Evolutionary conservation across 1,284 basidiomycete genomes (phyloP), one percentile per base, ranked within the genome.

Genomic region (Cutaneotrichosporon cutaneum): DNA sequence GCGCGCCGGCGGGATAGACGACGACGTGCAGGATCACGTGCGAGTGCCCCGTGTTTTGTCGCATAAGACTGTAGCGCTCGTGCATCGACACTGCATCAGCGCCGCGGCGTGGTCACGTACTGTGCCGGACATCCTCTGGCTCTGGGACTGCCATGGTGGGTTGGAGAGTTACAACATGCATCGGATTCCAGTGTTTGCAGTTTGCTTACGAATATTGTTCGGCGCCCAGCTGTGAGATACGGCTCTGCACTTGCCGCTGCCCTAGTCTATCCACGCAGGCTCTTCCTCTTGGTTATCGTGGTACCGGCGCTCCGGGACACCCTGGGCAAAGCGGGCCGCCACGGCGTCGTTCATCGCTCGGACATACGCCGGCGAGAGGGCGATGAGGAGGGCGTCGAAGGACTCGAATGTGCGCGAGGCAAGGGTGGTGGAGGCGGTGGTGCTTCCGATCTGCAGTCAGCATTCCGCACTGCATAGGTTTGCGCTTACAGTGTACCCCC

Each of bases 401-500:
- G 67, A 67, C 58, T 77, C 76, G 60, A 70, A 77, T 13, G 73
- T 71, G 42, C 51, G 47, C 11, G 60, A 45, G 8, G 59, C 58
- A 22, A 61, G 44, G 0, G 60, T 54, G 8, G 54, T 58, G 27
- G 52, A 42, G 10, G 62, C 30, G 3, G 61, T 60, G 0, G 51
- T 59, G 2, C 44, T 33, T 24, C 67, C 67, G 33, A 69, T 58
- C 66, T 70, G 39, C n/a, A n/a, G n/a, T n/a, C n/a, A n/a, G n/a
- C n/a, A n/a, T n/a, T n/a, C n/a, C n/a, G n/a, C n/a, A n/a, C n/a
- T n/a, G n/a, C n/a, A n/a, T n/a, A n/a, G n/a, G n/a, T n/a, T n/a
- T n/a, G n/a, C n/a, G 71, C 73, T 64, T 59, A 77, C 76, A 0
- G 71, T 72, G 63, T 73, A 77, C 13, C 76, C 76, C 53, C 70